These are phyloP conservation scores for Ceratobasidium sp. DNA, from an alignment of 1,284 basidiomycete genomes.

Conservation along the genomic window DNA sequence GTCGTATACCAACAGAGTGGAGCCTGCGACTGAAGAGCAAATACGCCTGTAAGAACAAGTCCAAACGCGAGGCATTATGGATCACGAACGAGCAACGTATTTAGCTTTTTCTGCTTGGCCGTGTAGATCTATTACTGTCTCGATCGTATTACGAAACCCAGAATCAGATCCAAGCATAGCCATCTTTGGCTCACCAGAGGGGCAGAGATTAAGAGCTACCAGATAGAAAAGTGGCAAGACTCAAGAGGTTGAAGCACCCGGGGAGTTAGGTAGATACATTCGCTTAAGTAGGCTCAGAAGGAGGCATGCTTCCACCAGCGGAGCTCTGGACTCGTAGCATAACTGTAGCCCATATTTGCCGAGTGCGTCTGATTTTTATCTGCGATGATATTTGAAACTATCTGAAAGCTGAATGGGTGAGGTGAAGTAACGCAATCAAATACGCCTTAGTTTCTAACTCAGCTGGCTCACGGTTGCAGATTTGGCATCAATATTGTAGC, in stretches of 20 bases:
- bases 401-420: no score
- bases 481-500: no score
- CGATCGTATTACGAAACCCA: background rate
- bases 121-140: background rate
- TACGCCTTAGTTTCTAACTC: no score
- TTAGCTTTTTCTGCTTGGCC: constrained; percentile 17
- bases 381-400: no score
- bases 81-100: no score
- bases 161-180: background rate
- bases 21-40: background rate
- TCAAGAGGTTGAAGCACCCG: no score
- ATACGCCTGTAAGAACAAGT: no score
- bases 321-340: background rate
- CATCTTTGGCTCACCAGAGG: no score
- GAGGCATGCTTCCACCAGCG: background rate
- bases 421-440: no score
- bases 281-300: background rate
- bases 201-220: background rate
- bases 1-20: background rate
- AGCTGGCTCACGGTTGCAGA: no score
- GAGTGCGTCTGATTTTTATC: background rate
- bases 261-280: background rate
- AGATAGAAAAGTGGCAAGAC: background rate
- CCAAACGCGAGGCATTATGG: no score
- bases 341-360: background rate